A percentile compares a stretch with the other conserved stretches of the same genome.
These are phyloP conservation scores for Capronia epimyces DNA, from an alignment of 2,329 filamentous ascomycete genomes.

Conservation along the genomic window DNA sequence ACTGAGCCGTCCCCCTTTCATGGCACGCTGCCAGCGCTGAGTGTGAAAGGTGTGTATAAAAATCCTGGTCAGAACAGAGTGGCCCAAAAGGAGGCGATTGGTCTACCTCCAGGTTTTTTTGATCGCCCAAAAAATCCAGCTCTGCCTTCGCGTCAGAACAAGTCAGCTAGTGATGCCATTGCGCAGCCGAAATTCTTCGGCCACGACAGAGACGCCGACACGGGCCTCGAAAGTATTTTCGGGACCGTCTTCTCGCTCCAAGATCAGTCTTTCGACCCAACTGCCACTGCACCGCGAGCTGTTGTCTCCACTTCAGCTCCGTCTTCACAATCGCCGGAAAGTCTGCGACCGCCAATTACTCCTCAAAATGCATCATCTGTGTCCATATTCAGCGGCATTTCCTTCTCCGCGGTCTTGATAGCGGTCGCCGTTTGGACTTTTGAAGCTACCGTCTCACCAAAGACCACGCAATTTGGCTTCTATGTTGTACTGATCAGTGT, in stretches of 20 bases:
- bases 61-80: slow-evolving; percentile 33
- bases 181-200: slow-evolving; percentile 45
- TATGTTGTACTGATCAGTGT: slow-evolving; percentile 18
- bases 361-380: not conserved
- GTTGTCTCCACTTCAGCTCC: not conserved
- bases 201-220: slow-evolving; percentile 39
- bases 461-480: slow-evolving; percentile 12
- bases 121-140: slow-evolving; percentile 38
- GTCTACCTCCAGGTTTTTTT: slow-evolving; percentile 34
- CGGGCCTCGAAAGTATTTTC: slow-evolving; percentile 45
- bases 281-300: not conserved
- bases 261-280: slow-evolving; percentile 7
- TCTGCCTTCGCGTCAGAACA: slow-evolving; percentile 31
- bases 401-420: slow-evolving; percentile 12
- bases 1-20: slow-evolving; percentile 40
- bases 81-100: slow-evolving; percentile 23
- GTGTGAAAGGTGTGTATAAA: slow-evolving; percentile 39
- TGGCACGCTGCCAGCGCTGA: slow-evolving; percentile 39
- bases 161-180: slow-evolving; percentile 33
- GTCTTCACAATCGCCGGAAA: not conserved
- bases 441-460: slow-evolving; percentile 10
- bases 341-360: not conserved
- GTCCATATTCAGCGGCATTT: slow-evolving; percentile 15
- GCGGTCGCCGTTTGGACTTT: slow-evolving; percentile 18
- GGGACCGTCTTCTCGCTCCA: slow-evolving; percentile 40